These are phyloP conservation scores for Globisporangium camurandrum DNA, from an alignment of 352 stramenopile genomes.

Conservation along the genomic window DNA sequence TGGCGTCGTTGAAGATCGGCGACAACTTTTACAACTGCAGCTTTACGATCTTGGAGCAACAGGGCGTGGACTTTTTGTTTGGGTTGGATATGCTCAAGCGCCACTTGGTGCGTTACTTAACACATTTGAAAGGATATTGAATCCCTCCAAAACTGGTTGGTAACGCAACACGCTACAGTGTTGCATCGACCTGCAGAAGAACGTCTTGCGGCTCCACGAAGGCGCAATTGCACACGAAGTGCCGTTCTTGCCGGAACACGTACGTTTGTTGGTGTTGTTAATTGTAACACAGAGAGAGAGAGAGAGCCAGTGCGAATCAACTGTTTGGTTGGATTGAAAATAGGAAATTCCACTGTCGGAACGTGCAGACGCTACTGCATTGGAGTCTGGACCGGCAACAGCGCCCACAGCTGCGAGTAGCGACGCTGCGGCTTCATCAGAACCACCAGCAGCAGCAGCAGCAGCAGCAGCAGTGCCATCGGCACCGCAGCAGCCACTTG, in stretches of 20 bases:
- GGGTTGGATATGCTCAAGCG: slow-evolving; percentile 98
- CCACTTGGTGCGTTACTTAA: slow-evolving; percentile 63
- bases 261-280: slow-evolving; percentile 20
- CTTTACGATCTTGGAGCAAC: slow-evolving; percentile 90
- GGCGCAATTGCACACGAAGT: slow-evolving; percentile 64
- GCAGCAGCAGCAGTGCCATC: slow-evolving; percentile 9
- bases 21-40: slow-evolving; percentile 90
- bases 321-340: too few species aligned
- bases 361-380: slow-evolving; percentile 21
- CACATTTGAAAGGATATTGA: not conserved
- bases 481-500: slow-evolving; percentile 10
- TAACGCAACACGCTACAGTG: slow-evolving; percentile 51
- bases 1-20: slow-evolving; percentile 88
- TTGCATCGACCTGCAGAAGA: slow-evolving; percentile 93
- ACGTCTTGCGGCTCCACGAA: slow-evolving; percentile 82
- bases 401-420: slow-evolving; percentile 8
- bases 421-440: slow-evolving; percentile 8
- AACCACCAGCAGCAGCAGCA: slow-evolving; percentile 12
- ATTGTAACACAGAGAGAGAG: too few species aligned
- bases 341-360: slow-evolving; percentile 72
- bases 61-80: slow-evolving; percentile 97
- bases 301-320: too few species aligned
- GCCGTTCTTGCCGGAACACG: slow-evolving; percentile 80
- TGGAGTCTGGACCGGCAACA: too few species aligned
- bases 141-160: too few species aligned